A percentile compares a stretch with the other conserved stretches of the same genome.
Evolutionary conservation across 2,329 filamentous ascomycete genomes (phyloP).

Genomic region (Chlorencoelia australis): DNA sequence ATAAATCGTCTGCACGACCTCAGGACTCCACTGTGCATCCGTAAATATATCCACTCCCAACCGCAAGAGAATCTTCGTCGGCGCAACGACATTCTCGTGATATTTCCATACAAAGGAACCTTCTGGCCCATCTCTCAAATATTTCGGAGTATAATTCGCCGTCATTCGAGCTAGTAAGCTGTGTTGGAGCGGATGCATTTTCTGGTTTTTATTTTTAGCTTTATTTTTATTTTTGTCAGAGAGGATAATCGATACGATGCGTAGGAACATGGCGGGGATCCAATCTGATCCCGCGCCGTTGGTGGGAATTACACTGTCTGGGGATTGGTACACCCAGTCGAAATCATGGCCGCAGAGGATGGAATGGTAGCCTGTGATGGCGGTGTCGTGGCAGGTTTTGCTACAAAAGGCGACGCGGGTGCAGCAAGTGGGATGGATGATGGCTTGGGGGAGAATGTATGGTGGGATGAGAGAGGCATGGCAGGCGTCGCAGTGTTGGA

Average conservation of each 20-base stretch:
- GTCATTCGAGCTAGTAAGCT: conserved; percentile 16
- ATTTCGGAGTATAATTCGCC: conserved; percentile 16
- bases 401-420: conserved; percentile 18
- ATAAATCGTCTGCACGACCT: conserved; percentile 21
- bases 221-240: no score
- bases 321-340: conserved; percentile 15
- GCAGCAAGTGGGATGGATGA: conserved; percentile 14
- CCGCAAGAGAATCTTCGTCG: conserved; percentile 14
- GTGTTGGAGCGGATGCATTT: conserved; percentile 18
- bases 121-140: not conserved
- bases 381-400: conserved; percentile 13
- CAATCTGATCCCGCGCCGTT: conserved; percentile 6
- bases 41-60: conserved; percentile 21
- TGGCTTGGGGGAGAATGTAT: conserved; percentile 4
- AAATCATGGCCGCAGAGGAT: conserved; percentile 19
- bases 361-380: conserved; percentile 17
- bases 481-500: conserved; percentile 21
- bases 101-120: conserved; percentile 14
- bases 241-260: conserved; percentile 17
- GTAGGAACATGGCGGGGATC: conserved; percentile 15
- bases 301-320: not conserved
- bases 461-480: conserved; percentile 12
- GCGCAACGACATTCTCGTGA: conserved; percentile 19
- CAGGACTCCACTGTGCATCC: conserved; percentile 11
- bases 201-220: no score